These are phyloP conservation scores for Venturia nashicola DNA, from an alignment of 2,329 filamentous ascomycete species.

Conservation along the genomic window DNA sequence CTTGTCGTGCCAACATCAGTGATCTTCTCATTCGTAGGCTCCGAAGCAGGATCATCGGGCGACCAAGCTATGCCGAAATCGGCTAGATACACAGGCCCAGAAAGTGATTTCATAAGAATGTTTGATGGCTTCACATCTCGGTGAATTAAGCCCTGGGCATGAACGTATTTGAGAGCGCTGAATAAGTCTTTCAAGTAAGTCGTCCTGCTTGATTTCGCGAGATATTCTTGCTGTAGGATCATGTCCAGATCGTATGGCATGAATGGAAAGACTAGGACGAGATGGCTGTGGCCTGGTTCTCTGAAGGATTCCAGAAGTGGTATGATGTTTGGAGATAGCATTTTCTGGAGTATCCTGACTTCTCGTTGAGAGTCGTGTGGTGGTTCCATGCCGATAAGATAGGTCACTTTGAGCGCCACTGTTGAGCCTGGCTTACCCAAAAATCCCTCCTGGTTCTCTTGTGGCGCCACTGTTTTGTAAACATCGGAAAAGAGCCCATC, in stretches of 20 bases:
- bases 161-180: constrained; percentile 56
- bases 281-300: constrained; percentile 51
- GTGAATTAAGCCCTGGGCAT: constrained; percentile 69
- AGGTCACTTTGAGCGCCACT: constrained; percentile 77
- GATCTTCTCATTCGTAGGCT: constrained; percentile 59
- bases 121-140: constrained; percentile 92
- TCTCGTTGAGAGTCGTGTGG: constrained; percentile 79
- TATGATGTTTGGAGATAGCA: constrained; percentile 49
- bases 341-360: constrained; percentile 54
- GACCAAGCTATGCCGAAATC: constrained; percentile 94
- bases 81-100: constrained; percentile 64
- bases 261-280: constrained; percentile 78
- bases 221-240: constrained; percentile 44
- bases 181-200: constrained; percentile 57
- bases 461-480: constrained; percentile 49
- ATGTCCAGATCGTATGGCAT: constrained; percentile 59
- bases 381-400: constrained; percentile 55
- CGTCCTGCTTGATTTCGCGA: constrained; percentile 14
- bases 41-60: constrained; percentile 42
- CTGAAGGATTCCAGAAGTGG: constrained; percentile 59
- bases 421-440: constrained; percentile 18
- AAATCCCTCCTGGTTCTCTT: constrained; percentile 22
- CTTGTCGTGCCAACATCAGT: constrained; percentile 88
- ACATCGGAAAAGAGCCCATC: constrained; percentile 73
- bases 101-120: constrained; percentile 55